A percentile compares a stretch with the other conserved stretches of the same genome.
Evolutionary conservation across 306 rosid genomes (phyloP).

Genomic region (Dryas octopetala): DNA sequence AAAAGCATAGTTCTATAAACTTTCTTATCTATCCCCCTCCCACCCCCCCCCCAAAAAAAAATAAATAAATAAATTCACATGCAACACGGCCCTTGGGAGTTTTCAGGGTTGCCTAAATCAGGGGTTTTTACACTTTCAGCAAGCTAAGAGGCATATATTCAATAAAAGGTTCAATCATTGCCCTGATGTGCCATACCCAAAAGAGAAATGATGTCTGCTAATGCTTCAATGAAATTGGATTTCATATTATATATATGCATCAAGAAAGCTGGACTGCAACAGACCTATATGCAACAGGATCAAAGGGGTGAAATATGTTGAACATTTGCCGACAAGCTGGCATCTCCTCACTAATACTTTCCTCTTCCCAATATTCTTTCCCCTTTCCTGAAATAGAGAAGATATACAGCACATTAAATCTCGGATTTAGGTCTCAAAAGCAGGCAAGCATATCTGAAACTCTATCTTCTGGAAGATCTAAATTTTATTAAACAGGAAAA

Average conservation of each 20-base stretch:
- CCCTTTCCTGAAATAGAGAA: constrained; percentile 67
- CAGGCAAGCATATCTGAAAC: constrained; percentile 5
- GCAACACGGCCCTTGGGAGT: no score
- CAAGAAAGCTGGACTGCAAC: constrained; percentile 22
- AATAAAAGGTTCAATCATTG: not conserved
- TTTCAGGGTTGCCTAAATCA: no score
- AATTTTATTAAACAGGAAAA: not conserved
- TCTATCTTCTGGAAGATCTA: not conserved
- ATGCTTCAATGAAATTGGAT: not conserved
- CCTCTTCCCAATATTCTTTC: constrained; percentile 85
- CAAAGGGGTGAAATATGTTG: constrained; percentile 96
- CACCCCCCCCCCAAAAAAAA: no score
- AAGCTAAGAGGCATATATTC: not conserved
- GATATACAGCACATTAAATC: constrained; percentile 14
- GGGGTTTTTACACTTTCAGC: not conserved
- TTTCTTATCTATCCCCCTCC: no score
- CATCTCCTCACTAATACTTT: constrained; percentile 81
- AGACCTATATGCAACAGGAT: constrained; percentile 98
- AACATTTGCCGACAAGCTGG: constrained; percentile 93
- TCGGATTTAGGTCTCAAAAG: constrained; percentile 18
- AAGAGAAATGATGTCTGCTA: not conserved
- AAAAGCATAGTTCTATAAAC: no score
- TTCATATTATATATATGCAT: constrained; percentile 4
- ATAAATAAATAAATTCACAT: no score
- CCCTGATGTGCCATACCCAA: not conserved